These are phyloP conservation scores for Tranzscheliella williamsii DNA, from an alignment of 1,284 basidiomycete species.

Conservation along the genomic window DNA sequence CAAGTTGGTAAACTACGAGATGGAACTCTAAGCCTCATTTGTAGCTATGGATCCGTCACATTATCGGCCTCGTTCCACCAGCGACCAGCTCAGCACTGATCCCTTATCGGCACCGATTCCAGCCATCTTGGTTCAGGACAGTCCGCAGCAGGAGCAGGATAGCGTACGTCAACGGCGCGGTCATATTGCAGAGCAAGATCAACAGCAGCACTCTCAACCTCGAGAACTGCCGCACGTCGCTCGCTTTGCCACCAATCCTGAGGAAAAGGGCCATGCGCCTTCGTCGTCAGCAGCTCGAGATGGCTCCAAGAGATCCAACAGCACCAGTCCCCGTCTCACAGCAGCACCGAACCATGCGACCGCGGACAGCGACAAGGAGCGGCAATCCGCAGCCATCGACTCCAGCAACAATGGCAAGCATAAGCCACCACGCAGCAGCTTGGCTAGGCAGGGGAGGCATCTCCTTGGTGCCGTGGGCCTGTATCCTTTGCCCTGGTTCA, in stretches of 20 bases:
- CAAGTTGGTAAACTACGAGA: no score
- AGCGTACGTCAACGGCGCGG: neutral
- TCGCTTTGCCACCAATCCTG: neutral
- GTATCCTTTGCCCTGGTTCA: constrained; percentile 19
- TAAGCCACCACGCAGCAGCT: constrained; percentile 1
- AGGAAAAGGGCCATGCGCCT: no score
- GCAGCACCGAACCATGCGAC: neutral
- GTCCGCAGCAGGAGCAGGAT: no score
- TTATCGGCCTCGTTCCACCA: no score
- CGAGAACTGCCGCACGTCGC: neutral
- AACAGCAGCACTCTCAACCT: neutral
- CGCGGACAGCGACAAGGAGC: constrained; percentile 3
- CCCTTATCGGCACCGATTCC: no score
- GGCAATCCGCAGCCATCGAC: neutral
- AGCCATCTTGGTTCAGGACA: no score
- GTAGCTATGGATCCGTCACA: no score
- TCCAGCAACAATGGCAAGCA: constrained; percentile 18
- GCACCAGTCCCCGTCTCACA: neutral
- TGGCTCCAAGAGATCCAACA: neutral
- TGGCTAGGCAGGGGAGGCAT: constrained; percentile 3
- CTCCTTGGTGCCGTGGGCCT: constrained; percentile 14
- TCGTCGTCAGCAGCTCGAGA: no score
- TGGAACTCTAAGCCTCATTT: no score
- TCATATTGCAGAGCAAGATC: neutral
- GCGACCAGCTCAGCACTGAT: no score